Evolutionary conservation across 768 basidiomycete species (phyloP), one percentile per base, ranked within the genome.

Genomic region (Suillus fuscotomentosus): DNA sequence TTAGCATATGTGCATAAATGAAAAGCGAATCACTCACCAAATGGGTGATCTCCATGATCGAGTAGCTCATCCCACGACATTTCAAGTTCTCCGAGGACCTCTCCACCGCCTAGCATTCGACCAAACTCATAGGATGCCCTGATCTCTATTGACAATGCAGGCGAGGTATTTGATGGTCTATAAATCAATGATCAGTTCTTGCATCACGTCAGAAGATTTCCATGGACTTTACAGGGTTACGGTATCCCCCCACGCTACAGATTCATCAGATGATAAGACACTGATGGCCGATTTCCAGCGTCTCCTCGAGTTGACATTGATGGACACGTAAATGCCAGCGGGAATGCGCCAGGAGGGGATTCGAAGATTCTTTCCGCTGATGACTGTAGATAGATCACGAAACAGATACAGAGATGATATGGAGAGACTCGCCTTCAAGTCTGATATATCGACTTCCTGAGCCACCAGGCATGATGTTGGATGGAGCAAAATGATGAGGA

Each of bases 121-220:
- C 10, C 45, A 10, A 1, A 3, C n/a, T 47, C 45, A 47, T 47
- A 47, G n/a, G 45, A 47, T 0, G n/a, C 45, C 10, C 10, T 47
- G 45, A 47, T 47, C 20, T 47, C n/a, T 4, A 47, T 0, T 2
- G n/a, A 47, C 3, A 47, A 47, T 2, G n/a, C n/a, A 47, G 20
- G 10, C 4, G 45, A 47, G 3, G n/a, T 10, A 2, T 5, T 3
- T 11, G 45, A 47, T 47, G 45, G 10, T 11, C 45, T 47, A 47
- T 43, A 20, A 0, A 5, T 3, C 5, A 8, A 47, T 4, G 10
- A n/a, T 47, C n/a, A 47, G 45, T 11, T 47, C n/a, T 47, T 10
- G 10, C 2, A 47, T 47, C 10, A 2, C 2, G 2, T 3, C n/a
- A 4, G n/a, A n/a, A n/a, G 2, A 3, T 45, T 5, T 2, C 1